Percentiles rank a stretch among this genome's conserved stretches.
phyloP scores from a whole-genome alignment of 139 green algal species.

The Picochlorum costavermella region DNA sequence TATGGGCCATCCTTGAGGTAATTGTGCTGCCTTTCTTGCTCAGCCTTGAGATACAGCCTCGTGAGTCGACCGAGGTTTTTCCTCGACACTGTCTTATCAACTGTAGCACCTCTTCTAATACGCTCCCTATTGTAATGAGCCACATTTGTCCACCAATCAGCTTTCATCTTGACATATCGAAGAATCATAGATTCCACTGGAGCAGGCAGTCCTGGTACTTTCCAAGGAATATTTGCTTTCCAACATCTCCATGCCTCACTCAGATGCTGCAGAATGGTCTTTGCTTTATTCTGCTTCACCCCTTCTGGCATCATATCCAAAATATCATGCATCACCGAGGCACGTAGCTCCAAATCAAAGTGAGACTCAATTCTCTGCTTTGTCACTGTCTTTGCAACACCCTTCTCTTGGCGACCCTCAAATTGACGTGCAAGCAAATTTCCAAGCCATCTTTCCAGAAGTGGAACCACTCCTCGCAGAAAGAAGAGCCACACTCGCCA shows the following conservation, averaged over 20 bases:
- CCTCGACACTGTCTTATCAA: conserved; percentile 99
- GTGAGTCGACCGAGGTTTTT: conserved; percentile 99
- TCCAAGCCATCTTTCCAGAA: conserved; percentile 98
- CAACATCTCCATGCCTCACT: conserved; percentile 96
- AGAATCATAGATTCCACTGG: conserved; percentile 99
- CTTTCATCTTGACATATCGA: conserved; percentile 99
- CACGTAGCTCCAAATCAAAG: conserved; percentile 97
- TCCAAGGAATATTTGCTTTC: conserved; percentile 98
- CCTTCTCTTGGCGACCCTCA: conserved; percentile 93
- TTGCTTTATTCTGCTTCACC: conserved; percentile 90
- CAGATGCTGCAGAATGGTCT: conserved; percentile 98
- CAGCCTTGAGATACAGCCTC: conserved; percentile 94
- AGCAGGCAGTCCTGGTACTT: conserved; percentile 93
- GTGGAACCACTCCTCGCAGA: conserved; percentile 91
- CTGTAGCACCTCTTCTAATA: conserved; percentile 94
- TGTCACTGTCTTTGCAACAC: conserved; percentile 95
- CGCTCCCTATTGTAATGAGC: conserved; percentile 99
- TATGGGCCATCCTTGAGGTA: conserved; percentile 97
- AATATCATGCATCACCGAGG: conserved; percentile 98
- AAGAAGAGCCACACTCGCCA: conserved; percentile 99
- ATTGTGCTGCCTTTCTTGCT: conserved; percentile 99
- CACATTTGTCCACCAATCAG: conserved; percentile 99
- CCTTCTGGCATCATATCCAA: conserved; percentile 99
- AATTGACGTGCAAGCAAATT: conserved; percentile 99
- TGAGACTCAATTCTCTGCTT: conserved; percentile 98